These are phyloP conservation scores for Xylaria multiplex DNA, from an alignment of 2,329 filamentous ascomycete genomes.

Conservation along the genomic window DNA sequence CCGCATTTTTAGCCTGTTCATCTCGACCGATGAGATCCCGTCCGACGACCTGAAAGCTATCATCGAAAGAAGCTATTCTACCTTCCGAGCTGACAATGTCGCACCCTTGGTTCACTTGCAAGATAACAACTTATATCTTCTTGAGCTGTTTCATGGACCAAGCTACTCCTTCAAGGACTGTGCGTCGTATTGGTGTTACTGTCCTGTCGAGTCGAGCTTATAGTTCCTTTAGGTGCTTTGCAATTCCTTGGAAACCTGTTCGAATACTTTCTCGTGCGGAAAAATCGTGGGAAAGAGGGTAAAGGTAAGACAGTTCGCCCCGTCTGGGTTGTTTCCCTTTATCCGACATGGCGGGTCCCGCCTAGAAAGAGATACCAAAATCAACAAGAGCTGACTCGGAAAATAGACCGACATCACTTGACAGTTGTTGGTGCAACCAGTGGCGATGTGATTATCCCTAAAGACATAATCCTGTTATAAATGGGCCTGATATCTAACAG, in stretches of 20 bases:
- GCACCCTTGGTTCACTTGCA: constrained; percentile 84
- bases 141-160: constrained; percentile 96
- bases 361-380: not conserved
- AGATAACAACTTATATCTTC: constrained; percentile 79
- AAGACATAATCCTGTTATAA: not conserved
- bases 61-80: constrained; percentile 85
- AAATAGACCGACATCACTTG: constrained; percentile 75
- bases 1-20: constrained; percentile 87
- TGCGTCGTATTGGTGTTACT: constrained; percentile 5
- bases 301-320: constrained; percentile 35
- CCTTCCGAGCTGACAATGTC: constrained; percentile 82
- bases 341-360: not conserved
- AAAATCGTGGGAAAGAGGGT: constrained; percentile 75
- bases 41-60: constrained; percentile 81
- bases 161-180: constrained; percentile 97
- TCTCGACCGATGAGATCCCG: constrained; percentile 85
- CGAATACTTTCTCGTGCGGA: constrained; percentile 82
- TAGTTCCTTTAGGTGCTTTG: constrained; percentile 63
- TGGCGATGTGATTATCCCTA: constrained; percentile 63
- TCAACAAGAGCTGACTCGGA: constrained; percentile 4
- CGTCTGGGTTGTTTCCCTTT: not conserved
- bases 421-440: constrained; percentile 89
- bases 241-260: constrained; percentile 98
- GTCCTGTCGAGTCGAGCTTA: constrained; percentile 17
- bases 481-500: constrained; percentile 14